Conservation (phyloP, 768 basidiomycete genomes). For the Tylopilus cervinicoccineus region DNA sequence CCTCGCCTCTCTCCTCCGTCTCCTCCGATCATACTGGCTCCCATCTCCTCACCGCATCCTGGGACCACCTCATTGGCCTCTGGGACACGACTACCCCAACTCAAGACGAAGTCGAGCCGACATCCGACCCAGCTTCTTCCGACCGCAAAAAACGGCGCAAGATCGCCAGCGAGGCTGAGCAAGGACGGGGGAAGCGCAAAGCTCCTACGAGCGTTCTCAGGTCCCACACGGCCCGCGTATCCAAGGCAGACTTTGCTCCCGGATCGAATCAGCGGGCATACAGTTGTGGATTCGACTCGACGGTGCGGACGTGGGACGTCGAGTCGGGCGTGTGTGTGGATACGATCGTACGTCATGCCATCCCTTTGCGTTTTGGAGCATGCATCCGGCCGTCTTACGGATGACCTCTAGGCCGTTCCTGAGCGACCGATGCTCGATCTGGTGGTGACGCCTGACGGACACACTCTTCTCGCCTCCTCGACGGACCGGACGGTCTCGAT, state of each 20-base stretch:
- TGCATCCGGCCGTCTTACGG: too few relatives aligned
- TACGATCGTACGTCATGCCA: constrained; percentile 51
- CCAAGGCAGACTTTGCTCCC: constrained; percentile 58
- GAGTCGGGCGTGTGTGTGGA: constrained; percentile 67
- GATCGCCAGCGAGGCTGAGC: constrained; percentile 33
- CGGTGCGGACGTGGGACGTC: constrained; percentile 84
- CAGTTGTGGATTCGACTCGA: constrained; percentile 88
- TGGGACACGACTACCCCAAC: constrained; percentile 68
- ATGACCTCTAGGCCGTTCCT: constrained; percentile 64
- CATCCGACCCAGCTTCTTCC: not conserved
- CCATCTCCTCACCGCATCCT: constrained; percentile 76
- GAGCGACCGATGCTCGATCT: constrained; percentile 76
- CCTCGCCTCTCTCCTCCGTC: constrained; percentile 73
- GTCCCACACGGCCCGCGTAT: constrained; percentile 81
- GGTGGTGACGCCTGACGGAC: constrained; percentile 41
- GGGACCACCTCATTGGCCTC: constrained; percentile 83
- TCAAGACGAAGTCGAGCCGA: constrained; percentile 52
- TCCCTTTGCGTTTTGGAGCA: too few relatives aligned
- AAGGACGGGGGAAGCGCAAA: constrained; percentile 46
- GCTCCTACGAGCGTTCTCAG: constrained; percentile 72
- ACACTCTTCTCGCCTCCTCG: constrained; percentile 55
- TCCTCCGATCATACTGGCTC: constrained; percentile 49
- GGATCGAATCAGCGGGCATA: constrained; percentile 45
- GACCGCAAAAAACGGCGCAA: constrained; percentile 62
- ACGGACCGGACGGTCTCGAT: constrained; percentile 72